These are phyloP conservation scores for Coemansia sp. DNA, from an alignment of 192 early-diverging fungal species.

Conservation along the genomic window DNA sequence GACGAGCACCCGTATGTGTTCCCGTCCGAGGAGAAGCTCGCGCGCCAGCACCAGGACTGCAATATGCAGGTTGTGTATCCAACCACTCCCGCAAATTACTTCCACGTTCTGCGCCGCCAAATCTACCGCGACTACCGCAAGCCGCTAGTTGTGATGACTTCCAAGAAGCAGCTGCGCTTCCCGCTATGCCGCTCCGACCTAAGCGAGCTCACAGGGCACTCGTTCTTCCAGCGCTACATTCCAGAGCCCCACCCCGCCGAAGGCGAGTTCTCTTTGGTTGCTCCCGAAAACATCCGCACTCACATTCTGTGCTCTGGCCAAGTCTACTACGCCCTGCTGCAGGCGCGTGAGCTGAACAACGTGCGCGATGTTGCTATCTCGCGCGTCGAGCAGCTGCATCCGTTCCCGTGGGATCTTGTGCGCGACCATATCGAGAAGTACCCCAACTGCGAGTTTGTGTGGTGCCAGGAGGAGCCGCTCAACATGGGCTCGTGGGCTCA, in stretches of 20 bases:
- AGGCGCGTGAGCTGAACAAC: constrained; percentile 89
- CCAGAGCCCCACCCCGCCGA: constrained; percentile 84
- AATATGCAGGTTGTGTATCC: constrained; percentile 98
- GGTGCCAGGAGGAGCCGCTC: constrained; percentile 93
- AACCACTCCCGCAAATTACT: constrained; percentile 97
- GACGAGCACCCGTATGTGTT: constrained; percentile 90
- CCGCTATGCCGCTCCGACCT: constrained; percentile 85
- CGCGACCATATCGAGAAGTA: constrained; percentile 86
- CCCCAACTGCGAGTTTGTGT: constrained; percentile 87
- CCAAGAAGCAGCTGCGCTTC: constrained; percentile 92
- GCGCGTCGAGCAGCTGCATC: constrained; percentile 89
- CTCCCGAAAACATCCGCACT: constrained; percentile 83
- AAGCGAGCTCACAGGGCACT: constrained; percentile 74
- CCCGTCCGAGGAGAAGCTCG: constrained; percentile 72
- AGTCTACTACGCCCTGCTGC: constrained; percentile 91
- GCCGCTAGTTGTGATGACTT: constrained; percentile 75
- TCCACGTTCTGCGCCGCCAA: constrained; percentile 93
- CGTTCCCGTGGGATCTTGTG: constrained; percentile 93
- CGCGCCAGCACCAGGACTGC: constrained; percentile 96
- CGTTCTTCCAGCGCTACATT: constrained; percentile 86
- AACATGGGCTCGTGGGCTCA: constrained; percentile 92
- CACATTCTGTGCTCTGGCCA: constrained; percentile 96
- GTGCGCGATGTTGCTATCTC: constrained; percentile 87
- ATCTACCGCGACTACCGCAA: constrained; percentile 97
- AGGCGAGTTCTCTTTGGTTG: constrained; percentile 62